Percentiles rank a stretch among this genome's conserved stretches.
These are phyloP conservation scores for Kazachstania sp. DNA, from an alignment of 1,139 yeast species.

Conservation along the genomic window DNA sequence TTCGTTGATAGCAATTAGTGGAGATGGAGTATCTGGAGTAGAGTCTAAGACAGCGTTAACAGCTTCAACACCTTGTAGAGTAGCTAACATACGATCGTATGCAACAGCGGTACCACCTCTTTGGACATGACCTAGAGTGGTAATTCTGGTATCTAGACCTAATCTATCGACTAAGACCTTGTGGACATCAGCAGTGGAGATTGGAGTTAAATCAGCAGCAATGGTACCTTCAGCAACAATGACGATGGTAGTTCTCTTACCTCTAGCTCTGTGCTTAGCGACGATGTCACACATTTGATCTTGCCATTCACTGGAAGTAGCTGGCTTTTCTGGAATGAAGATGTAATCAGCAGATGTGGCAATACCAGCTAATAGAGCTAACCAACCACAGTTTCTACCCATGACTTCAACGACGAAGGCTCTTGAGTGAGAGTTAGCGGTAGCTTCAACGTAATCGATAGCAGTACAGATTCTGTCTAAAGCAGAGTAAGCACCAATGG, in stretches of 20 bases:
- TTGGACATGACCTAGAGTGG: slow-evolving; percentile 94
- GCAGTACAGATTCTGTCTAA: slow-evolving; percentile 88
- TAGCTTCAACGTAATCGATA: slow-evolving; percentile 85
- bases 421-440: slow-evolving; percentile 93
- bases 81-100: slow-evolving; percentile 79
- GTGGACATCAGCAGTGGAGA: slow-evolving; percentile 70
- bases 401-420: slow-evolving; percentile 97
- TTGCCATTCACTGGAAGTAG: slow-evolving; percentile 44
- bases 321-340: slow-evolving; percentile 67
- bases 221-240: slow-evolving; percentile 98
- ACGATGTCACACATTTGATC: slow-evolving; percentile 65
- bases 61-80: slow-evolving; percentile 96
- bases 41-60: slow-evolving; percentile 84
- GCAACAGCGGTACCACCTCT: slow-evolving; percentile 99
- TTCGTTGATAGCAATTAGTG: slow-evolving; percentile 85
- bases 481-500: slow-evolving; percentile 93
- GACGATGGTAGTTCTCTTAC: slow-evolving; percentile 89
- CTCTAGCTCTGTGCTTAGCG: slow-evolving; percentile 69
- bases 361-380: slow-evolving; percentile 91
- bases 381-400: slow-evolving; percentile 99
- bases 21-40: slow-evolving; percentile 88
- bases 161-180: slow-evolving; percentile 63
- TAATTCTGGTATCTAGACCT: slow-evolving; percentile 88
- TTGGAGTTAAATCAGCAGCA: slow-evolving; percentile 71
- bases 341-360: slow-evolving; percentile 94